phyloP scores from a whole-genome alignment of 768 basidiomycete species.

The Cyathus striatus region DNA sequence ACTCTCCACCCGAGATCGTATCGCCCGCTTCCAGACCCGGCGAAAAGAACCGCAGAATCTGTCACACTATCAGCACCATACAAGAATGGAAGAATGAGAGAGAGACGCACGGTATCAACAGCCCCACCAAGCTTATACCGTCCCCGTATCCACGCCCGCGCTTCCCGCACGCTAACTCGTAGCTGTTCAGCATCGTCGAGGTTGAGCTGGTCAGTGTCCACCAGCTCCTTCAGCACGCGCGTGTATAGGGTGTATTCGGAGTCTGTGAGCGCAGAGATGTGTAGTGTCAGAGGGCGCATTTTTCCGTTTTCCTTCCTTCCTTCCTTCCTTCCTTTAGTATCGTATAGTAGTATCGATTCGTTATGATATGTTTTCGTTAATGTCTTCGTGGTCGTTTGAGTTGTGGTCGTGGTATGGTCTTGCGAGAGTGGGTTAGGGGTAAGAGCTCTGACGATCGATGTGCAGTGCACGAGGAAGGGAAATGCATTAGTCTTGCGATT shows the following conservation, averaged over 20 bases:
- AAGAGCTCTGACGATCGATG: too few relatives aligned
- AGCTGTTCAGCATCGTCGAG: conserved; percentile 45
- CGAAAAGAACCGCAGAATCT: conserved; percentile 67
- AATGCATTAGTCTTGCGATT: too few relatives aligned
- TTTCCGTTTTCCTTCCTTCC: too few relatives aligned
- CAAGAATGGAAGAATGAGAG: background rate
- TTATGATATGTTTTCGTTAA: too few relatives aligned
- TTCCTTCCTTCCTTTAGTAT: background rate
- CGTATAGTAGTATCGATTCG: background rate
- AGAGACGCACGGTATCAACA: conserved; percentile 53
- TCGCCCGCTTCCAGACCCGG: conserved; percentile 50
- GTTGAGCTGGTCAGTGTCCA: conserved; percentile 24
- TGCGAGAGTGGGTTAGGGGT: too few relatives aligned
- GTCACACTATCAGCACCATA: background rate
- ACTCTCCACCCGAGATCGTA: conserved; percentile 60
- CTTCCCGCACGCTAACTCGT: conserved; percentile 57
- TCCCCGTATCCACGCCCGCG: conserved; percentile 71
- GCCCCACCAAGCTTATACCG: conserved; percentile 48
- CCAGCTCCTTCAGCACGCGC: conserved; percentile 48
- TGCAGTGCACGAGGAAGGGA: too few relatives aligned
- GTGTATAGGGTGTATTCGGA: conserved; percentile 69
- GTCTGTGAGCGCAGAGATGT: conserved; percentile 73
- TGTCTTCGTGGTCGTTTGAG: too few relatives aligned
- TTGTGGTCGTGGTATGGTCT: too few relatives aligned
- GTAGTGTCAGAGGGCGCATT: conserved; percentile 63